These are phyloP conservation scores for Aspergillus udagawae DNA, from an alignment of 2,329 filamentous ascomycete species.

Conservation along the genomic window DNA sequence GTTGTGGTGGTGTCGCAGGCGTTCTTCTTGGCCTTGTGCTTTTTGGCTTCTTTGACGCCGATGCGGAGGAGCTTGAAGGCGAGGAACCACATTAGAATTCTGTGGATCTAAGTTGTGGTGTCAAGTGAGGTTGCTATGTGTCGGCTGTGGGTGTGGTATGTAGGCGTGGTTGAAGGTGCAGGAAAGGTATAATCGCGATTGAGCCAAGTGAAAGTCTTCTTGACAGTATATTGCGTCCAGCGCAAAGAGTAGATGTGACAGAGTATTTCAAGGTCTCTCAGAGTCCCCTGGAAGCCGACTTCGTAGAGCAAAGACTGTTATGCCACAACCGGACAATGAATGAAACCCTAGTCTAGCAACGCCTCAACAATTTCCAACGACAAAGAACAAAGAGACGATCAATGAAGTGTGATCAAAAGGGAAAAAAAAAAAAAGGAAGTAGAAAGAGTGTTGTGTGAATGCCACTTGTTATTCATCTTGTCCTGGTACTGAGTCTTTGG, in stretches of 20 bases:
- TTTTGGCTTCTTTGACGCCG: slow-evolving; percentile 28
- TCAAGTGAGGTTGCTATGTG: slow-evolving; percentile 1
- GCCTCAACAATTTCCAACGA: neutral
- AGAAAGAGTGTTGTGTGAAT: neutral
- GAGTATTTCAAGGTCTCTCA: neutral
- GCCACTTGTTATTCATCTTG: neutral
- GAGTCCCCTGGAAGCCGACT: neutral
- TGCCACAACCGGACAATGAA: neutral
- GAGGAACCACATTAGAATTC: slow-evolving; percentile 25
- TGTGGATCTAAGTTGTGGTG: neutral
- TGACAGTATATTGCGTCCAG: neutral
- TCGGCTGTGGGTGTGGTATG: neutral
- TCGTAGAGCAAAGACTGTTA: neutral
- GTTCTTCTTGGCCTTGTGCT: slow-evolving; percentile 26
- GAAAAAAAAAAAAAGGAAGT: neutral
- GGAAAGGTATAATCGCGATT: neutral
- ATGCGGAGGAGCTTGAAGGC: slow-evolving; percentile 25
- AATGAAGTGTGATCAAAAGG: neutral
- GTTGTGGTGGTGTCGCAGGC: slow-evolving; percentile 11
- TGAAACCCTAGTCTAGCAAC: neutral
- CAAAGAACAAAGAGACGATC: neutral
- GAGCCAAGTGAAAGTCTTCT: neutral
- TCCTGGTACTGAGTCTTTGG: neutral
- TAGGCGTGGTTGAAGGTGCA: neutral
- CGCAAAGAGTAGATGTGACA: neutral